Evolutionary conservation across 1,284 basidiomycete genomes (phyloP).

Genomic region (Cryptococcus sp.): DNA sequence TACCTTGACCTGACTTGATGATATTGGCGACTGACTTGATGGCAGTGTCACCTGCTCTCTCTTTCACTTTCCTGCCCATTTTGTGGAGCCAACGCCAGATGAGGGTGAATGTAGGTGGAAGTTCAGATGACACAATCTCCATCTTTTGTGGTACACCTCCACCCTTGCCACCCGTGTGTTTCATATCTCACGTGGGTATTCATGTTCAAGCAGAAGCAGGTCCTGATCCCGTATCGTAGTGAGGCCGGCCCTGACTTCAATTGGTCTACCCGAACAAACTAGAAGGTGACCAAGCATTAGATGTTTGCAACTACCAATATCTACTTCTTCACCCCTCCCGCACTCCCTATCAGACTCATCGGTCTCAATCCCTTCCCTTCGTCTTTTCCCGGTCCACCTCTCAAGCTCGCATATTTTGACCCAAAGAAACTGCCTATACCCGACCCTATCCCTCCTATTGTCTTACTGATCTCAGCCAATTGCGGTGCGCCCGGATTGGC

Average conservation of each 20-base stretch:
- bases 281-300: too few species aligned
- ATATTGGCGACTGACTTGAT: conserved; percentile 38
- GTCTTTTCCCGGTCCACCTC: background rate
- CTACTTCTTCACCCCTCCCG: background rate
- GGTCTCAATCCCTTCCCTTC: conserved; percentile 22
- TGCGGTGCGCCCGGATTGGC: background rate
- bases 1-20: conserved; percentile 42
- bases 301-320: too few species aligned
- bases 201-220: too few species aligned
- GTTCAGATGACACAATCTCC: too few species aligned
- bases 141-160: too few species aligned
- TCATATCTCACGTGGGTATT: too few species aligned
- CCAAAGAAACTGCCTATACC: conserved; percentile 43
- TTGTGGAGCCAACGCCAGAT: too few species aligned
- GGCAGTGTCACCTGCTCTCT: conserved; percentile 7
- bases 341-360: conserved; percentile 21
- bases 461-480: conserved; percentile 26
- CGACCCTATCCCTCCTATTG: conserved; percentile 38
- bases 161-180: too few species aligned
- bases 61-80: background rate
- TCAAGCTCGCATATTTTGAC: conserved; percentile 23
- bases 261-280: too few species aligned
- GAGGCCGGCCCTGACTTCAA: too few species aligned
- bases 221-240: too few species aligned
- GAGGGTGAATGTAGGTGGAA: too few species aligned